These are phyloP conservation scores for Dipteronia dyeriana DNA, from an alignment of 345 rosid species.

Conservation along the genomic window DNA sequence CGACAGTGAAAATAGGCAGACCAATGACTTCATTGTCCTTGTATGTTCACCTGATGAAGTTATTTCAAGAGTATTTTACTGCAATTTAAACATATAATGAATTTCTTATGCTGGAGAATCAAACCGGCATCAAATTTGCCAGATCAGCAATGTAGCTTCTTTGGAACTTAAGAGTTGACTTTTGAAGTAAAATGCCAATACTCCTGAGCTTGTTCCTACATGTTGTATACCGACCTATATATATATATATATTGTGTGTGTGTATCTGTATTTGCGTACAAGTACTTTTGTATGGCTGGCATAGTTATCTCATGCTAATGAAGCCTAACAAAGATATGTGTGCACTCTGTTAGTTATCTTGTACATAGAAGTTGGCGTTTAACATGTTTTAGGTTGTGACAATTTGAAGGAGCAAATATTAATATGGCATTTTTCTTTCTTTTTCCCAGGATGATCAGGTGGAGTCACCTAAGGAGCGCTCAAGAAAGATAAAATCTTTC, in stretches of 20 bases:
- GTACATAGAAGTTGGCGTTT: constrained; percentile 10
- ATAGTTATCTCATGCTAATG: not conserved
- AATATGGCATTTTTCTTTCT: not conserved
- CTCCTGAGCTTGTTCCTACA: not conserved
- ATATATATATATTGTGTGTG: not conserved
- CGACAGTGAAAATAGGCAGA: constrained; percentile 40
- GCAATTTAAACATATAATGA: not conserved
- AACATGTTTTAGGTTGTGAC: constrained; percentile 7
- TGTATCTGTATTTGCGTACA: too few relatives aligned
- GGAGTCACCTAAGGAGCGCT: constrained; percentile 55
- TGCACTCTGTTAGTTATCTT: not conserved
- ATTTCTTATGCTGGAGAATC: not conserved
- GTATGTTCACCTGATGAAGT: constrained; percentile 32
- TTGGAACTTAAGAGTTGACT: not conserved
- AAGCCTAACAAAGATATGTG: not conserved
- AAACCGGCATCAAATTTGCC: not conserved
- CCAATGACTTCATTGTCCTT: constrained; percentile 53
- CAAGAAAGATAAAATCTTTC: constrained; percentile 55
- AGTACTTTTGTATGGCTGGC: not conserved
- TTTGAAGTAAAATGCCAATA: not conserved
- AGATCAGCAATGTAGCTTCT: not conserved
- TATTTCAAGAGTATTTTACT: constrained; percentile 11
- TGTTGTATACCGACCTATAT: not conserved
- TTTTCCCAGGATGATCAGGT: constrained; percentile 55
- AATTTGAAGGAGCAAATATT: not conserved